phyloP scores from a whole-genome alignment of 2,329 filamentous ascomycete species.

The Claviceps arundinis region DNA sequence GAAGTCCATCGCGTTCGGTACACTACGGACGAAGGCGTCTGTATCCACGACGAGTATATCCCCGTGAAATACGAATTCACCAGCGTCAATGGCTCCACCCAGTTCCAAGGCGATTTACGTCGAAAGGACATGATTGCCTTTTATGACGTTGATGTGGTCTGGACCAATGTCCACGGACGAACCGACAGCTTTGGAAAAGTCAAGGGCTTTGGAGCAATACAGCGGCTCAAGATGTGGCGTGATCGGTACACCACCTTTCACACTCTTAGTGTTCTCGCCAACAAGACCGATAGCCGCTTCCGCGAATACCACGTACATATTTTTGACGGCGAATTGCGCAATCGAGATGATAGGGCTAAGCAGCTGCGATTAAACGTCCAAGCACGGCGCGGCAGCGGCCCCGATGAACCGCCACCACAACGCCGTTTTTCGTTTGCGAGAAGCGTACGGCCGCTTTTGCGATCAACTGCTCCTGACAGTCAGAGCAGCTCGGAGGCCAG shows the following conservation, averaged over 20 bases:
- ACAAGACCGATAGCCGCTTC: slow-evolving; percentile 30
- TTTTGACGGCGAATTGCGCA: slow-evolving; percentile 34
- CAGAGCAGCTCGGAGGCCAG: slow-evolving; percentile 11
- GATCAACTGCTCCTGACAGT: slow-evolving; percentile 15
- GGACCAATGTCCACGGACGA: slow-evolving; percentile 35
- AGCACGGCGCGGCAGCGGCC: slow-evolving; percentile 26
- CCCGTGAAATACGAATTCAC: slow-evolving; percentile 39
- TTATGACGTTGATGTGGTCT: slow-evolving; percentile 39
- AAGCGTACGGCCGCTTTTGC: slow-evolving; percentile 26
- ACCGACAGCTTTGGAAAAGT: slow-evolving; percentile 37
- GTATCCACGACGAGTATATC: slow-evolving; percentile 34
- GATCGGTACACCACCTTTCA: slow-evolving; percentile 34
- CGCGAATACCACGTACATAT: slow-evolving; percentile 34
- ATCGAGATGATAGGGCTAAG: slow-evolving; percentile 31
- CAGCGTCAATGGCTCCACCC: slow-evolving; percentile 30
- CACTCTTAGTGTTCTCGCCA: slow-evolving; percentile 34
- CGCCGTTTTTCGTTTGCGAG: slow-evolving; percentile 31
- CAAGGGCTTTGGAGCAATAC: slow-evolving; percentile 36
- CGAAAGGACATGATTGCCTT: slow-evolving; percentile 35
- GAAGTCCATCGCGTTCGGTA: slow-evolving; percentile 36
- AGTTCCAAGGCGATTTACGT: slow-evolving; percentile 36
- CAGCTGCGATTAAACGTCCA: slow-evolving; percentile 30
- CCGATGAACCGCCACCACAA: slow-evolving; percentile 21
- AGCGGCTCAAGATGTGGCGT: slow-evolving; percentile 38
- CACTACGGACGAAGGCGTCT: slow-evolving; percentile 30